Conservation (phyloP, 441 rosid genomes). For the Theobroma grandiflorum region DNA sequence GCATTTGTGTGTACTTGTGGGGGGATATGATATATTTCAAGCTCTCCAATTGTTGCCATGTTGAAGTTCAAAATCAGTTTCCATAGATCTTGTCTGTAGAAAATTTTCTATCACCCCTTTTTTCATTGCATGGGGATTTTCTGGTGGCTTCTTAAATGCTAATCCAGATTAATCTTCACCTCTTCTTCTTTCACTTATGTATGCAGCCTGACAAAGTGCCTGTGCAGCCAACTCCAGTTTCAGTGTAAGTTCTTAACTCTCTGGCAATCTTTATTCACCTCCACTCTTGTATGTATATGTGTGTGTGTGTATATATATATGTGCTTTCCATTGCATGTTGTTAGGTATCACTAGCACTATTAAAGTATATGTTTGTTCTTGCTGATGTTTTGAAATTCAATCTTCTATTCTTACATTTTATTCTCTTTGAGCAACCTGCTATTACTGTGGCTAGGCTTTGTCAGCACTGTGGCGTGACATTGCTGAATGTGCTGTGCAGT, state of each 20-base stretch:
- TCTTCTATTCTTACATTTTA: background rate
- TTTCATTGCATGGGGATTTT: background rate
- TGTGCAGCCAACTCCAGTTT: constrained; percentile 80
- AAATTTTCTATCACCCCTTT: background rate
- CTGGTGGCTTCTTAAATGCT: constrained; percentile 18
- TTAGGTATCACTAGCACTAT: background rate
- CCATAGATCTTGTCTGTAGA: background rate
- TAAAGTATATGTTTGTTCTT: background rate
- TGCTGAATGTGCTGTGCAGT: background rate
- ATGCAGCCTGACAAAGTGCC: constrained; percentile 81
- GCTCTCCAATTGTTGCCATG: background rate
- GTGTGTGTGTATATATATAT: background rate
- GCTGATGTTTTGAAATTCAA: background rate
- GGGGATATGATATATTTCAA: background rate
- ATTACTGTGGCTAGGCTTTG: background rate
- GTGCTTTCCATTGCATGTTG: background rate
- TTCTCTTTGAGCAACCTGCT: background rate
- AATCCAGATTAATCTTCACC: constrained; percentile 18
- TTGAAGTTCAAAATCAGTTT: constrained; percentile 17
- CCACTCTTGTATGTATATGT: background rate
- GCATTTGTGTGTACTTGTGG: background rate
- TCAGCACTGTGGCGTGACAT: background rate
- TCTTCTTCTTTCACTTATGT: constrained; percentile 30
- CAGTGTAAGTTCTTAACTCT: constrained; percentile 70
- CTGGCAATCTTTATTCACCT: constrained; percentile 14